Base-by-base conservation (phyloP, 2,329 filamentous ascomycete genomes). In the Lasiodiplodia sp. region DNA sequence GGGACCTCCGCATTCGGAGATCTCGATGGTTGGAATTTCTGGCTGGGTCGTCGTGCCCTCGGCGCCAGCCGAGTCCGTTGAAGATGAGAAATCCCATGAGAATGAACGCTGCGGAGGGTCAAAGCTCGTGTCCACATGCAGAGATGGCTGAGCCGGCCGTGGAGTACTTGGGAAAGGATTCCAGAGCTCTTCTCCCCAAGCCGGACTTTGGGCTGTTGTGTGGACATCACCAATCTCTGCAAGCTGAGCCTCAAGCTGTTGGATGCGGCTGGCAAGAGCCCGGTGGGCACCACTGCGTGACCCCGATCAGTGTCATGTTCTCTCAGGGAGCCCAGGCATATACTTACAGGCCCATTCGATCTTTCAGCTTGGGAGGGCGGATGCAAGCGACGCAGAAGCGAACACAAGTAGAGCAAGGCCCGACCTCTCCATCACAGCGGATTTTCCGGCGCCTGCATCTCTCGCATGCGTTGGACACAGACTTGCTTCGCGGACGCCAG, bases 401-500 rank as follows among this genome's bases (percentile, higher is more conserved):
- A 68, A 76, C 78, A 69, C 78, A 79, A 37, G 78, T 79, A 38
- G 75, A 72, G 64, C 78, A 79, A 2, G 78, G 78, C 25, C 60
- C 60, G n/a, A 75, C 78, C 57, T 78, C 75, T 57, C 78, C 78
- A 62, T 79, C 78, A 65, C 78, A 79, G 40, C 75, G 73, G 25
- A 79, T 79, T 71, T 79, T 79, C 66, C 78, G 70, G 37, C 78
- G 71, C 34, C 78, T 72, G 69, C 78, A 79, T 23, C 78, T 71
- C 69, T 79, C 78, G 69, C 78, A 79, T 18, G 78, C 78, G 68
- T 79, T 79, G 52, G 77, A 78, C 11, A 79, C 78, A 7, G 77
- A 78, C 72, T 79, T 79, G 40, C 76, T 69, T 31, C 78, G 68
- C 2, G 78, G 75, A 40, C 78, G 76, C 78, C 78, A 79, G 4